Base-by-base conservation (phyloP, 306 rosid species). In the Psophocarpus tetragonolobus region DNA sequence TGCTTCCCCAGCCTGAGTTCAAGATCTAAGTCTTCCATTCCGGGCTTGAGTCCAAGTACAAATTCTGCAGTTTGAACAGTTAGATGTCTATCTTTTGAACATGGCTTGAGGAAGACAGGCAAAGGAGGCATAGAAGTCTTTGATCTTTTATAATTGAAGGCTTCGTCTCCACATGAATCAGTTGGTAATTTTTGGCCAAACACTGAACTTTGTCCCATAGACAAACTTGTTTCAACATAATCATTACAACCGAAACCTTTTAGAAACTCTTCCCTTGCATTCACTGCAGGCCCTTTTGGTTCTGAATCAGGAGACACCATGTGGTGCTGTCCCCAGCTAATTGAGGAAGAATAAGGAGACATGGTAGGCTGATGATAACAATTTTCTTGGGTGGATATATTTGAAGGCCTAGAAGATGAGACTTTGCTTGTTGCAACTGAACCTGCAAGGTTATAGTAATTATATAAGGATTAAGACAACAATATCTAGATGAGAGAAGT, bases 1-100 rank as follows among this genome's bases (percentile, higher is more conserved):
- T 85, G 81, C 44, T 83, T 83, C 57, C 98, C 98, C 30, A 93
- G 89, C 89, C 94, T 85, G 84, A 93, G 98, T 87, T 93, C 98
- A 81, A 93, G 98, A 87, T 93, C 98, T 83, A 93, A 82, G 76
- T 88, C 93, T 76, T 88, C 94, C 81, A 71, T 77, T 74, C 75
- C 81, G 45, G 81, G 81, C 68, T 51, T 76, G 54, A 68, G 69
- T 74, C 76, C 87, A 73, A 36, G 73, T 39, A 80, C 70, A 2
- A 68, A 84, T 65, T 82, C 89, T 32, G 88, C 83, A 54, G 90
- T 79, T 32, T 77, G 83, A 24, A 88, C 81, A 85, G 47, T 54
- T 65, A 47, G 17, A 42, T 33, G 14, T 68, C 76, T 81, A 54
- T 73, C 87, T 45, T 78, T 79, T 62, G 85, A 83, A 82, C 84